Evolutionary conservation across 176 grass and related monocot species (phyloP), one percentile per base, ranked within the genome.

Genomic region (Ensete glaucum): DNA sequence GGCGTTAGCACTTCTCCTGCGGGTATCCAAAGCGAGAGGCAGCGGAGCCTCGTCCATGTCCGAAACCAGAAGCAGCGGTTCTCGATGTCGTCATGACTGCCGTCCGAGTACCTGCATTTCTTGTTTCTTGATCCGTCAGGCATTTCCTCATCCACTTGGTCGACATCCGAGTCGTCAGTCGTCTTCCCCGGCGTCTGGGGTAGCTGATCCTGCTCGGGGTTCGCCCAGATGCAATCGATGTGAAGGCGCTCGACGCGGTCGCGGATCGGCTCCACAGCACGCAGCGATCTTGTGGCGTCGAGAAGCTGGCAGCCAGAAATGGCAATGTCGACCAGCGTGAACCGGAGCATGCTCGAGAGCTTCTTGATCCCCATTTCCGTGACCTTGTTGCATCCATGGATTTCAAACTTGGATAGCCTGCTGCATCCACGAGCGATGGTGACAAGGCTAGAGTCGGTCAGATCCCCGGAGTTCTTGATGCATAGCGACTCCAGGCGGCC

Each of bases 1-100:
- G 91, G 96, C 48, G 75, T 85, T 20, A 99, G 84, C 9, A 87
- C 66, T 81, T 99, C 88, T 1, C 96, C 96, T 68, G 82, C 96
- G 17, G 86, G 72, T 9, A 94, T 77, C 91, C 96, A 99, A 2
- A 99, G 91, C 13, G 88, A 95, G 53, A 99, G 88, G 55, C 85
- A 85, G 14, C 81, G 79, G 2, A 99, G 86, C 82, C 71, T 85
- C 10, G 89, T 83, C 96, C 96, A 99, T 58, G 82, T n/a, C 70
- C 79, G 77, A 54, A 22, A 73, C 79, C 66, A 81, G 65, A 58
- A 70, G 62, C 54, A n/a, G 21, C 52, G 52, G 52, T 26, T 68
- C 51, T 68, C 71, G 54, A 24, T 50, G 51, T 16, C 21, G 43
- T 8, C 20, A 53, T 53, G 27, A 76, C 67, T 66, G 59, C 24